Conservation (phyloP, 2,329 filamentous ascomycete species). For the Graphilbum sp. region DNA sequence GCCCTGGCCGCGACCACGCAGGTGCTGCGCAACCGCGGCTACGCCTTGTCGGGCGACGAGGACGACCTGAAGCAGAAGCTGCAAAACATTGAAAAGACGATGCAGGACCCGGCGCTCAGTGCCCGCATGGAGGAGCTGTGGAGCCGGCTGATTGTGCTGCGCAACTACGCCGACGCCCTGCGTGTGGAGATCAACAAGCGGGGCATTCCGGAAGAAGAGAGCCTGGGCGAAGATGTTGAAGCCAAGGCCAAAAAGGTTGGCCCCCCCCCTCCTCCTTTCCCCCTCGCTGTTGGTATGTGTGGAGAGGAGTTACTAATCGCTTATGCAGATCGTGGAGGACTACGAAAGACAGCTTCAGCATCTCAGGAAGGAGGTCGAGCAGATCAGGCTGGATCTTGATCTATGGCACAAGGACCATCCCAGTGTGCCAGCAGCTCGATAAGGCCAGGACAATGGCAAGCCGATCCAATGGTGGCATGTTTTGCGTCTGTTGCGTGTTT, state of each 20-base stretch:
- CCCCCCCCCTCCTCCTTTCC: conserved; percentile 2
- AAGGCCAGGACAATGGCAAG: no score
- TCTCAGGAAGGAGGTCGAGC: conserved; percentile 55
- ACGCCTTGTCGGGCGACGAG: conserved; percentile 63
- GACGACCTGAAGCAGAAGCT: conserved; percentile 63
- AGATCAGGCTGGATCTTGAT: conserved; percentile 39
- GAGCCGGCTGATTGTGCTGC: conserved; percentile 61
- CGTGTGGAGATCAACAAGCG: conserved; percentile 59
- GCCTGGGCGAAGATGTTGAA: conserved; percentile 53
- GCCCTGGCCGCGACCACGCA: conserved; percentile 66
- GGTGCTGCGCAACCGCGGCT: conserved; percentile 64
- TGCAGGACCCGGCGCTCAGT: conserved; percentile 58
- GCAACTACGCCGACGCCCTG: conserved; percentile 55
- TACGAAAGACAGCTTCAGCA: conserved; percentile 69
- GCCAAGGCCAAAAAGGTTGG: conserved; percentile 58
- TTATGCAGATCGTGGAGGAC: conserved; percentile 52
- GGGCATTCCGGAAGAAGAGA: conserved; percentile 35
- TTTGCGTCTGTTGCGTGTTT: no score
- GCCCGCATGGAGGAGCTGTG: conserved; percentile 73
- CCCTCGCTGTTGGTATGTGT: no score
- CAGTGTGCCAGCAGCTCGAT: neutral
- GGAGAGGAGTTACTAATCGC: neutral
- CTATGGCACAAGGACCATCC: conserved; percentile 35
- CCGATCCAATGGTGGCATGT: no score
- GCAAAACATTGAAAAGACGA: conserved; percentile 47